Base-by-base conservation (phyloP, 345 rosid species). In the Hypericum androsaemum region DNA sequence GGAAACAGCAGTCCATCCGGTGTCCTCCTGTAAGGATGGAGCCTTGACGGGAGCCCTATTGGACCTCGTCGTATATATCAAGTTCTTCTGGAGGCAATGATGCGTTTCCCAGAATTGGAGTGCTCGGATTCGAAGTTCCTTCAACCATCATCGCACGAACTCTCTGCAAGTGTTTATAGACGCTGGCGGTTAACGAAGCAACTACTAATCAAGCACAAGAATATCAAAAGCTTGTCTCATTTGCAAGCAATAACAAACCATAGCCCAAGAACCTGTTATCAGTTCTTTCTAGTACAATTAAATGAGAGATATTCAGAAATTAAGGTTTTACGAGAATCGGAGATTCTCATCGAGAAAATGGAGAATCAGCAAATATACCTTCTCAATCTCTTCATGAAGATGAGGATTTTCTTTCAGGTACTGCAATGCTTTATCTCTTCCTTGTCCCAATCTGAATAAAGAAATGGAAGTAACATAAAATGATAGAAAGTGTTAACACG, bases 371-470 rank as follows among this genome's bases (percentile, higher is more conserved):
- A 64, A 47, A 11, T 8, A 28, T 40, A 89, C 97, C 95, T 84
- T 90, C 66, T 87, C 96, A 46, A 90, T 77, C 66, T 87, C 89
- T 12, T 72, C 87, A 2, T 58, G 74, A 42, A 79, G 73, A 66
- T 59, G 42, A 53, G 86, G 89, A 60, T 78, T 77, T 58, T 90
- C 96, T 57, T 75, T 75, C 74, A 87, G 73, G 63, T 80, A 80
- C 16, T 90, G 98, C 55, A 90, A 59, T 54, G 98, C 92, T 70
- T 56, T 87, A 22, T 87, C 98, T 65, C 96, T 83, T 64, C 96
- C 96, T 75, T 90, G 98, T 42, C 98, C 96, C 58, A 87, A 74
- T 36, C 41, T 38, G 56, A 50, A 60, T 13, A 41, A 9, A 47
- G 6, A 62, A 39, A 35, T 55, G 37, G 37, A 43, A 44, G 42